Conservation (phyloP, 2,329 filamentous ascomycete species). For the Furcasterigmium furcatum region DNA sequence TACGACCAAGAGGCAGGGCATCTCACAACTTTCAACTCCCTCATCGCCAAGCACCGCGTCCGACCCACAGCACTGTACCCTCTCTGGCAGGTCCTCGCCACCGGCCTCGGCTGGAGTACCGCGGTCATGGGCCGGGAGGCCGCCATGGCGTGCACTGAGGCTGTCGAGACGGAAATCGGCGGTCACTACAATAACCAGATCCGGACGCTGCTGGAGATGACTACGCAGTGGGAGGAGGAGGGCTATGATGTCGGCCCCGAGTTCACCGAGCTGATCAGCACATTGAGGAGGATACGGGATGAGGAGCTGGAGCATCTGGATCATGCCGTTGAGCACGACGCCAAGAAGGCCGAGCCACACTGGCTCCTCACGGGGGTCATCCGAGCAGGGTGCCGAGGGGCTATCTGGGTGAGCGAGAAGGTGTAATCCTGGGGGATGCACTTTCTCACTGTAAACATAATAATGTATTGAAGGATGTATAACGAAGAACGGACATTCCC, state of each 20-base stretch:
- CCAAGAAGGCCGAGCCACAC: slow-evolving; percentile 85
- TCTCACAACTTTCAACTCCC: slow-evolving; percentile 77
- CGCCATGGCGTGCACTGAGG: slow-evolving; percentile 98
- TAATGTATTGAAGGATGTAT: not conserved
- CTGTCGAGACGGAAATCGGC: slow-evolving; percentile 97
- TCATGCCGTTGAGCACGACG: slow-evolving; percentile 89
- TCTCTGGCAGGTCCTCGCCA: slow-evolving; percentile 78
- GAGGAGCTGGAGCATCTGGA: slow-evolving; percentile 97
- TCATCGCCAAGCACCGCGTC: slow-evolving; percentile 82
- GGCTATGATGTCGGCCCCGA: slow-evolving; percentile 82
- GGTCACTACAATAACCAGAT: slow-evolving; percentile 95
- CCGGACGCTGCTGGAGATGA: slow-evolving; percentile 75
- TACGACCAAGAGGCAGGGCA: slow-evolving; percentile 93
- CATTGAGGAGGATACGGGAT: slow-evolving; percentile 81
- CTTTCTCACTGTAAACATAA: too few relatives aligned
- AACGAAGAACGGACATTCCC: too few relatives aligned
- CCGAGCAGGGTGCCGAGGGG: slow-evolving; percentile 82
- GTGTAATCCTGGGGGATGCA: too few relatives aligned
- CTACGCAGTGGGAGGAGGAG: slow-evolving; percentile 67
- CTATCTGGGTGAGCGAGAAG: slow-evolving; percentile 86
- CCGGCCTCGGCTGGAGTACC: slow-evolving; percentile 83
- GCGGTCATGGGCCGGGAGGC: slow-evolving; percentile 87
- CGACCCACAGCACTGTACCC: slow-evolving; percentile 92
- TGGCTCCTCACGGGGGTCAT: slow-evolving; percentile 86
- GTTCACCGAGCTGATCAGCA: slow-evolving; percentile 66